These are phyloP conservation scores for Russula lepida DNA, from an alignment of 768 basidiomycete species.

Conservation along the genomic window DNA sequence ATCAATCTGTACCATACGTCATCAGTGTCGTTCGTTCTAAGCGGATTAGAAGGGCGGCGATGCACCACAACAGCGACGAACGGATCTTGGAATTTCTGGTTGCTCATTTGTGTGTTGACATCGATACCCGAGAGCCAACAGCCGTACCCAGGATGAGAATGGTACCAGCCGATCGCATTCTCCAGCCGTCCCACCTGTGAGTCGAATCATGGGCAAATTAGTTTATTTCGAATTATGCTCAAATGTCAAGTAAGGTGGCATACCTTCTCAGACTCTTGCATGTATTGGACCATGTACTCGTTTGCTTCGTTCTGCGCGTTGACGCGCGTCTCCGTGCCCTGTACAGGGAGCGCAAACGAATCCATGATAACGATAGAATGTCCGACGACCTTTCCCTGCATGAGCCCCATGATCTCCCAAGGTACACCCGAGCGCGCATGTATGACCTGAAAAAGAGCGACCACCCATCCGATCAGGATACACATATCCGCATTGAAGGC, in stretches of 20 bases:
- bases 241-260: slow-evolving; percentile 14
- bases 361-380: slow-evolving; percentile 84
- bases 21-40: slow-evolving; percentile 1
- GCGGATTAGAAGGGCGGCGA: slow-evolving; percentile 14
- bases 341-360: slow-evolving; percentile 93
- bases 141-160: slow-evolving; percentile 97
- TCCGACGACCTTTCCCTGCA: slow-evolving; percentile 91
- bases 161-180: slow-evolving; percentile 94
- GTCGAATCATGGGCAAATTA: background rate
- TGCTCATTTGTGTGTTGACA: slow-evolving; percentile 91
- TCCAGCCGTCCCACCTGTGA: slow-evolving; percentile 73
- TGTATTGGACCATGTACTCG: slow-evolving; percentile 97
- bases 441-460: slow-evolving; percentile 60
- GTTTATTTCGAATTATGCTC: background rate
- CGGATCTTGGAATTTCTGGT: slow-evolving; percentile 92
- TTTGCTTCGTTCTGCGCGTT: slow-evolving; percentile 94
- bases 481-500: background rate
- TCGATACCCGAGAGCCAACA: slow-evolving; percentile 99
- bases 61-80: slow-evolving; percentile 94
- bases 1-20: slow-evolving; percentile 57
- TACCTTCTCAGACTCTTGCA: slow-evolving; percentile 73
- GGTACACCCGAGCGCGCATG: slow-evolving; percentile 95
- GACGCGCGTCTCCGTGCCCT: slow-evolving; percentile 96
- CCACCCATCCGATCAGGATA: slow-evolving; percentile 5
- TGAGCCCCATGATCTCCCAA: slow-evolving; percentile 98